Percentiles rank a stretch among this genome's conserved stretches.
These are phyloP conservation scores for Russula sp. DNA, from an alignment of 768 basidiomycete species.

Conservation along the genomic window DNA sequence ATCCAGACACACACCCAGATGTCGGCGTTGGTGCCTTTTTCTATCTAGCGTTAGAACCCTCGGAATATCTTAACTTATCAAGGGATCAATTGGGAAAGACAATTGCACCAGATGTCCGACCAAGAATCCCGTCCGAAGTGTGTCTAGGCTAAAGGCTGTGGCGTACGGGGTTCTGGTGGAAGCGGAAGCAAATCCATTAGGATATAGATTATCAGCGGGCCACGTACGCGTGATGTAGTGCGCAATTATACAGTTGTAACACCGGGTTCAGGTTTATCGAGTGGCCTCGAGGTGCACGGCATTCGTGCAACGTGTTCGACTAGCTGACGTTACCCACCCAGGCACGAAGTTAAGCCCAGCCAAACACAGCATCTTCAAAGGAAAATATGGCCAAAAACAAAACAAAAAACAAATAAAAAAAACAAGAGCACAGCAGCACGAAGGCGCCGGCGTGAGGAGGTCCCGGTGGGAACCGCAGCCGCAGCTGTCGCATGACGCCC, in stretches of 20 bases:
- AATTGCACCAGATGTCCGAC: background rate
- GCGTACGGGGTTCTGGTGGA: background rate
- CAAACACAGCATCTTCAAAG: slow-evolving; percentile 17
- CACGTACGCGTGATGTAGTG: background rate
- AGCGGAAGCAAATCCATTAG: background rate
- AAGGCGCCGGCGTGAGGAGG: background rate
- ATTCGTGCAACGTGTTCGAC: slow-evolving; percentile 16
- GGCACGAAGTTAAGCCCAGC: slow-evolving; percentile 1
- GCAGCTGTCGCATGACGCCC: background rate
- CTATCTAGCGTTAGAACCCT: slow-evolving; percentile 17
- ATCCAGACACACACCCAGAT: background rate
- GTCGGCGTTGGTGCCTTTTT: background rate
- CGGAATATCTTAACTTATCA: slow-evolving; percentile 2
- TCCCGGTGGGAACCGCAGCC: background rate
- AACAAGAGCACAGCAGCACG: background rate
- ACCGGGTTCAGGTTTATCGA: background rate
- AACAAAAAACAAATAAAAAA: background rate
- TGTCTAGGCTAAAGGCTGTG: background rate
- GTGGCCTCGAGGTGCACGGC: slow-evolving; percentile 19
- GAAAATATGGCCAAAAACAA: background rate
- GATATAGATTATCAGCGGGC: background rate
- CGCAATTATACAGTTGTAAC: background rate
- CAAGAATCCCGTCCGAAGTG: slow-evolving; percentile 1
- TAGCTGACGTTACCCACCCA: slow-evolving; percentile 6
- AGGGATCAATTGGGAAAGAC: background rate